Percentiles rank a stretch among this genome's conserved stretches.
Conservation (phyloP, 2,329 filamentous ascomycete species). For the Penicillium janthinellum region DNA sequence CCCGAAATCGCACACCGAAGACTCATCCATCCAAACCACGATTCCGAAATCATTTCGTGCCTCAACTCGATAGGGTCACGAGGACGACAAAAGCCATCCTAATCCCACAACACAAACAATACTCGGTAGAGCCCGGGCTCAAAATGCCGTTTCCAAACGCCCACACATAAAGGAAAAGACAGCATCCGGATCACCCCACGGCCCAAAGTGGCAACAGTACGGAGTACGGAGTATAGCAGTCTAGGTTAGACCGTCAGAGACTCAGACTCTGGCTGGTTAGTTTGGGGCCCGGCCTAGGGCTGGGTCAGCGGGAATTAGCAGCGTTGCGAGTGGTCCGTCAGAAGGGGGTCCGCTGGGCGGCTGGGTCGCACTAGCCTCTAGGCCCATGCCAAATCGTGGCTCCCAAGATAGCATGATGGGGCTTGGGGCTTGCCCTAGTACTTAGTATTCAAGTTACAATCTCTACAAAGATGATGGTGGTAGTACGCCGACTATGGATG, state of each 20-base stretch:
- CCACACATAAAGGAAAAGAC: conserved; percentile 17
- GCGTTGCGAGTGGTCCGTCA: conserved; percentile 12
- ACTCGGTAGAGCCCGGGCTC: conserved; percentile 20
- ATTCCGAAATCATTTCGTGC: conserved; percentile 1
- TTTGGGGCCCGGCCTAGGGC: background rate
- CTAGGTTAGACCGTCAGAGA: no score
- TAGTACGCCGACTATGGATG: no score
- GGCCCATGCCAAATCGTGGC: background rate
- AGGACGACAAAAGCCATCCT: background rate
- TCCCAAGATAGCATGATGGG: background rate
- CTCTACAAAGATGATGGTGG: no score
- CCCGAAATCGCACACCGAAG: conserved; percentile 11
- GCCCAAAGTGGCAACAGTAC: conserved; percentile 4
- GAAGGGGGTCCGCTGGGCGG: background rate
- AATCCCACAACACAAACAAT: background rate
- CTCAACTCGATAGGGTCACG: conserved; percentile 10
- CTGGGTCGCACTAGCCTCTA: conserved; percentile 3
- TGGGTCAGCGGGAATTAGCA: conserved; percentile 18
- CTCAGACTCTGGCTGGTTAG: no score
- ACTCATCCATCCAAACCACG: conserved; percentile 11
- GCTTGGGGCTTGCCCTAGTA: background rate
- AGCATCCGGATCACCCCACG: conserved; percentile 29
- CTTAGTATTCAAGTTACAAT: no score
- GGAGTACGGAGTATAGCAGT: background rate
- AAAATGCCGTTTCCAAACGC: background rate